Conservation (phyloP, 768 basidiomycete genomes). For the Boletus edulis region DNA sequence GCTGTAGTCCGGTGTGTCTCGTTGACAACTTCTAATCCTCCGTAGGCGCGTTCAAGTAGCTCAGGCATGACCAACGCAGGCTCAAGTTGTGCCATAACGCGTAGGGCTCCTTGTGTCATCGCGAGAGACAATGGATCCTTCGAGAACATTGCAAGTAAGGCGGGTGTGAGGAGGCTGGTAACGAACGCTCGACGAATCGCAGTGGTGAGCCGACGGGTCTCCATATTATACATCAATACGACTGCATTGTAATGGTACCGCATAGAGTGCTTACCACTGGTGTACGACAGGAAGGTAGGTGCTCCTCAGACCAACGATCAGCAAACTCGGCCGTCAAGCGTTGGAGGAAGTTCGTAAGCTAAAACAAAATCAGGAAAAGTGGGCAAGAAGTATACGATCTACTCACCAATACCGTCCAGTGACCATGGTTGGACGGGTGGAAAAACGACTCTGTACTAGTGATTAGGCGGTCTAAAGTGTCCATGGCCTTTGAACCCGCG, state of each 20-base stretch:
- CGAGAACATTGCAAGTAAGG: constrained; percentile 87
- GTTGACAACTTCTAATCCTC: constrained; percentile 88
- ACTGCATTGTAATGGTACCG: not conserved
- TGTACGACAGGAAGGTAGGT: constrained; percentile 71
- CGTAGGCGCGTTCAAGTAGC: constrained; percentile 85
- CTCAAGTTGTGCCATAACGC: constrained; percentile 75
- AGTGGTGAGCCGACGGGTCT: constrained; percentile 78
- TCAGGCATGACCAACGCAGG: constrained; percentile 87
- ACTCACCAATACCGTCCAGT: constrained; percentile 57
- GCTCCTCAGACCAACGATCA: constrained; percentile 78
- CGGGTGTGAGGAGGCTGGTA: constrained; percentile 75
- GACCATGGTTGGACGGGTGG: constrained; percentile 90
- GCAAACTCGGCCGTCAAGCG: constrained; percentile 72
- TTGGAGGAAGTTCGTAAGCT: constrained; percentile 85
- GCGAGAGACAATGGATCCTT: constrained; percentile 79
- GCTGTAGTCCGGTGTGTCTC: constrained; percentile 96
- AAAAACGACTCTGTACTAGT: constrained; percentile 94
- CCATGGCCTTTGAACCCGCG: constrained; percentile 85
- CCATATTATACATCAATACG: not conserved
- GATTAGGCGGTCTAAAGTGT: constrained; percentile 82
- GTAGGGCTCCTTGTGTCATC: constrained; percentile 79
- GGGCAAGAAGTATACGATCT: not conserved
- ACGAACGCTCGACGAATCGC: constrained; percentile 83
- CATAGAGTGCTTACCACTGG: constrained; percentile 48
- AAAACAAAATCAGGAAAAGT: constrained; percentile 11